Evolutionary conservation across 495 filamentous ascomycete genomes (phyloP).

Genomic region (Talaromyces nanjingensis): DNA sequence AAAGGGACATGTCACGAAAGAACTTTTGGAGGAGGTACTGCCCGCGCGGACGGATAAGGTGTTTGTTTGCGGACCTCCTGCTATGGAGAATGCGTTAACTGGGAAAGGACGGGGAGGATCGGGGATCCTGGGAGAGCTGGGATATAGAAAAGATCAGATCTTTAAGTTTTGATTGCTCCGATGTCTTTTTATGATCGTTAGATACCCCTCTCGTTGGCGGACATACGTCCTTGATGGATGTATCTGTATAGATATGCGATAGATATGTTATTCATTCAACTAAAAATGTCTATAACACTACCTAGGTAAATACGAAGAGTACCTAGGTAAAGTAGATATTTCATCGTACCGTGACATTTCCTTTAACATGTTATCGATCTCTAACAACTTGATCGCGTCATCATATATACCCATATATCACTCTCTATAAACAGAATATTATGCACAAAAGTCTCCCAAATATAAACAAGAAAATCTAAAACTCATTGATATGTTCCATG

Average conservation of each 20-base stretch:
- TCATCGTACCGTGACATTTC: background rate
- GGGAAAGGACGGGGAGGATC: constrained; percentile 21
- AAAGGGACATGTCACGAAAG: constrained; percentile 51
- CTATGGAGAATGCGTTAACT: constrained; percentile 52
- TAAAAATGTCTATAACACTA: background rate
- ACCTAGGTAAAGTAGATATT: background rate
- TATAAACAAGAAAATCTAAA: background rate
- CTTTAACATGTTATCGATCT: background rate
- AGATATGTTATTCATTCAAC: background rate
- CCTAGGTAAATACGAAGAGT: background rate
- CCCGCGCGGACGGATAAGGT: constrained; percentile 43
- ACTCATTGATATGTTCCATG: background rate
- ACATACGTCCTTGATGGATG: background rate
- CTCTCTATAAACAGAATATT: background rate
- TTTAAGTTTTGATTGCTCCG: constrained; percentile 36
- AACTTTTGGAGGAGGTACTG: constrained; percentile 46
- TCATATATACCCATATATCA: background rate
- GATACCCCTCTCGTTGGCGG: background rate
- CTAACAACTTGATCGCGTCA: background rate
- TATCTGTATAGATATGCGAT: background rate
- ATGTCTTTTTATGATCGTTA: background rate
- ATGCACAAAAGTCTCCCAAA: background rate
- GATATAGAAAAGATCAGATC: constrained; percentile 48
- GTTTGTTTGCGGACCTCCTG: constrained; percentile 59
- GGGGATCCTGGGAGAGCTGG: constrained; percentile 45